Conservation (phyloP, 1,139 yeast species). For the Blastobotrys aristatus region DNA sequence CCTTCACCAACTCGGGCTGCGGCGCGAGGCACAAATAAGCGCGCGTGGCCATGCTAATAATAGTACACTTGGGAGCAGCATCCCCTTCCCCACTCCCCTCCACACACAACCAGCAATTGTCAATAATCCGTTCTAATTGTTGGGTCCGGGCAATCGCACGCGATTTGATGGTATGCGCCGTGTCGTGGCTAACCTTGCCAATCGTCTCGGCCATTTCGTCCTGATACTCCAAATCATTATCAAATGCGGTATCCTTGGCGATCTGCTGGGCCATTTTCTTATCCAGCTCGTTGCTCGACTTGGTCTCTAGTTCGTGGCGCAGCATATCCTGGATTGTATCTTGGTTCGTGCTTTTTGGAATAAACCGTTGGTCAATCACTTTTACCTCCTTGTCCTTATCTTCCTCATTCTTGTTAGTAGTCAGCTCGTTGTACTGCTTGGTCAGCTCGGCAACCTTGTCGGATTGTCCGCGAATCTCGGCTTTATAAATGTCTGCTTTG, state of each 20-base stretch:
- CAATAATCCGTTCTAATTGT: slow-evolving; percentile 32
- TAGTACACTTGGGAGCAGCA: slow-evolving; percentile 26
- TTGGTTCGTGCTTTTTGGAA: slow-evolving; percentile 17
- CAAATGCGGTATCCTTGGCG: slow-evolving; percentile 36
- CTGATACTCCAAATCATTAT: slow-evolving; percentile 39
- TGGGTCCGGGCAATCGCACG: slow-evolving; percentile 30
- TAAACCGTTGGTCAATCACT: slow-evolving; percentile 14
- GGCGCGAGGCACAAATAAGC: slow-evolving; percentile 34
- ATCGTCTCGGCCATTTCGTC: slow-evolving; percentile 41
- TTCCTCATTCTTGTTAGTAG: slow-evolving; percentile 6
- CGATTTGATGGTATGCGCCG: slow-evolving; percentile 25
- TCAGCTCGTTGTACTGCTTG: slow-evolving; percentile 27
- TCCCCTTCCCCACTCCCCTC: slow-evolving; percentile 36
- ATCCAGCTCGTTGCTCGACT: slow-evolving; percentile 23
- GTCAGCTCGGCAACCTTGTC: slow-evolving; percentile 29
- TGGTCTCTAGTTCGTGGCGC: slow-evolving; percentile 35
- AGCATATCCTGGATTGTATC: slow-evolving; percentile 39
- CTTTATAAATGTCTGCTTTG: slow-evolving; percentile 36
- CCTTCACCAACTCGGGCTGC: slow-evolving; percentile 37
- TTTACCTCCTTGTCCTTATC: slow-evolving; percentile 1
- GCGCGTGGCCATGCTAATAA: slow-evolving; percentile 32
- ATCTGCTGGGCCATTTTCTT: slow-evolving; percentile 32
- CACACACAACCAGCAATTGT: slow-evolving; percentile 40
- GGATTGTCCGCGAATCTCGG: slow-evolving; percentile 31
- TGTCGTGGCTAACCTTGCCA: slow-evolving; percentile 27